Conservation (phyloP, 441 rosid species). For the Eutrema salsugineum region DNA sequence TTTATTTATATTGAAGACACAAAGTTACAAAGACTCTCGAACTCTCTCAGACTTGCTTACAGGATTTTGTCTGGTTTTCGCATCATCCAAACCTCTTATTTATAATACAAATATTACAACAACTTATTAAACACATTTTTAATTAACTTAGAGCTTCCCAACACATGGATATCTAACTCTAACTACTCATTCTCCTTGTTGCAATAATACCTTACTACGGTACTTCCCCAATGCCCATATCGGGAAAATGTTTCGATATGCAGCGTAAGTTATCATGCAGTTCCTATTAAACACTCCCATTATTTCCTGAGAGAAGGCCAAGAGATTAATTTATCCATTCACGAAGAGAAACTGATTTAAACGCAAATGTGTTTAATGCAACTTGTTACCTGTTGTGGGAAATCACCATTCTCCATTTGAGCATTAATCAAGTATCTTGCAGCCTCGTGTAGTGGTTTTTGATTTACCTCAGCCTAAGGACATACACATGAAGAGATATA, state of each 20-base stretch:
- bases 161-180: no score
- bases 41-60: no score
- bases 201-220: slow-evolving; percentile 27
- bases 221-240: slow-evolving; percentile 39
- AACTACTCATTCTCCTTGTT: slow-evolving; percentile 16
- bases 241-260: slow-evolving; percentile 35
- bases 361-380: not conserved
- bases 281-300: slow-evolving; percentile 39
- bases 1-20: no score
- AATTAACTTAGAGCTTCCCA: no score
- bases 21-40: no score
- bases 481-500: not conserved
- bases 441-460: slow-evolving; percentile 47
- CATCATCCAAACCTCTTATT: no score
- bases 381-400: slow-evolving; percentile 58
- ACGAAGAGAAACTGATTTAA: not conserved
- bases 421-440: slow-evolving; percentile 49
- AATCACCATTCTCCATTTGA: slow-evolving; percentile 57
- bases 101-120: no score
- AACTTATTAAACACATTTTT: no score
- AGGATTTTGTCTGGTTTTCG: no score
- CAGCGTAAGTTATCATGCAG: slow-evolving; percentile 39
- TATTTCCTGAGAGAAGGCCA: slow-evolving; percentile 27
- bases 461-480: slow-evolving; percentile 42
- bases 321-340: not conserved